Base-by-base conservation (phyloP, 495 filamentous ascomycete species). In the Hypoxylon fuscum region DNA sequence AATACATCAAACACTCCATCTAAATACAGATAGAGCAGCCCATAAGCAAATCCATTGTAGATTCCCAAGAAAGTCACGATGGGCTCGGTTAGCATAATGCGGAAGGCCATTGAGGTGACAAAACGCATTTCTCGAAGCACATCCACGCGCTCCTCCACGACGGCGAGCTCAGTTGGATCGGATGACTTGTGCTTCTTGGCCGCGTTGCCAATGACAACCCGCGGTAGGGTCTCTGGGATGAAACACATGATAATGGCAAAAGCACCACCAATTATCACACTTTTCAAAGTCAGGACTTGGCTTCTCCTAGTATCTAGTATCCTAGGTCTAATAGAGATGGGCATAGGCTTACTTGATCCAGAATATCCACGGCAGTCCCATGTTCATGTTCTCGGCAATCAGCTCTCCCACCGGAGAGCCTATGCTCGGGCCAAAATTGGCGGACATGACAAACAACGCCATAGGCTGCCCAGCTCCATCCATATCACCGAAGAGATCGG, bases 1-100 rank as follows among this genome's bases (percentile, higher is more conserved):
- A 75, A 77, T 25, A 77, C 73, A 25, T 77, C 74, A 45, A 70
- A 74, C 3, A 75, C 69, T 3, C 74, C 74, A 43, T 77, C 73
- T 15, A 77, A 53, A 25, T 75, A 77, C 18, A 77, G 21, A 51
- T 67, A 77, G 4, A 75, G 50, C 9, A 75, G 38, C 6, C 73
- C 73, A 41, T 75, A 77, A 12, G 70, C 62, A 38, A 74, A 74
- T 17, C 74, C 73, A 25, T 77, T 77, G 34, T 72, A 74, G 22
- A 75, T 44, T 18, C 73, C 74, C 17, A 75, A 48, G 41, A 65
- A 72, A 15, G 68, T 62, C 10, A 77, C 67, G 50, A 77, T 74
- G 2, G 73, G 73, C 20, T 75, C 74, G 0, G 73, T 75, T 18
- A 77, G 66, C 62, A 77, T 70, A 31, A 75, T 74, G 12, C 65